Evolutionary conservation across 441 rosid species (phyloP), one percentile per base, ranked within the genome.

Genomic region (Manihot esculenta): DNA sequence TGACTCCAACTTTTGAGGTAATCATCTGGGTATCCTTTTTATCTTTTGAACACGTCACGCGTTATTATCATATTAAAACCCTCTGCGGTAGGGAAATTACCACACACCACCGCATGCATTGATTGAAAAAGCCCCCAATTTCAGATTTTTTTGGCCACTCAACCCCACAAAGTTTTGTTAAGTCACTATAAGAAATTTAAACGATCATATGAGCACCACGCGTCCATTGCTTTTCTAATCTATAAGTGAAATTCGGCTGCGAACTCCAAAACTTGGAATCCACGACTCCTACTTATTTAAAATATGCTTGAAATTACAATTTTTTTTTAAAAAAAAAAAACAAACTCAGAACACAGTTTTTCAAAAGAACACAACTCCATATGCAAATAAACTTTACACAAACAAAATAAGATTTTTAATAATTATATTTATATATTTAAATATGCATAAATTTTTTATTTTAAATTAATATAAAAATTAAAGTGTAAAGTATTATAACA

Each of bases 81-180:
- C 70, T 13, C 8, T 6, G n/a, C 7, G 1, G n/a, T 10, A 5
- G 51, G 66, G 10, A 63, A 35, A 35, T 5, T 35, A 35, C 41
- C 41, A 35, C 41, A 35, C 41, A 30, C 33, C 33, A 30, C 33
- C 4, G 2, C 1, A 1, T 1, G 2, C 5, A 23, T 35, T 53
- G 45, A 65, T 66, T 9, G 35, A 2, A 49, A 49, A 30, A 54
- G 14, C 15, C 3, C 14, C n/a, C n/a, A n/a, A n/a, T n/a, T n/a
- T n/a, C n/a, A 6, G 44, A 49, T 41, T 54, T 69, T 18, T 47
- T 23, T 63, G 45, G 35, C 20, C 2, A 44, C 65, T 49, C 61
- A 63, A 76, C 14, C 47, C 21, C 74, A 69, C 7, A 35, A 68
- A 55, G 48, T 41, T n/a, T 7, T 11, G 0, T 68, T 14, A n/a